A percentile compares a stretch with the other conserved stretches of the same genome.
These are phyloP conservation scores for Rhodotorula sp. DNA, from an alignment of 1,284 basidiomycete species.

Conservation along the genomic window DNA sequence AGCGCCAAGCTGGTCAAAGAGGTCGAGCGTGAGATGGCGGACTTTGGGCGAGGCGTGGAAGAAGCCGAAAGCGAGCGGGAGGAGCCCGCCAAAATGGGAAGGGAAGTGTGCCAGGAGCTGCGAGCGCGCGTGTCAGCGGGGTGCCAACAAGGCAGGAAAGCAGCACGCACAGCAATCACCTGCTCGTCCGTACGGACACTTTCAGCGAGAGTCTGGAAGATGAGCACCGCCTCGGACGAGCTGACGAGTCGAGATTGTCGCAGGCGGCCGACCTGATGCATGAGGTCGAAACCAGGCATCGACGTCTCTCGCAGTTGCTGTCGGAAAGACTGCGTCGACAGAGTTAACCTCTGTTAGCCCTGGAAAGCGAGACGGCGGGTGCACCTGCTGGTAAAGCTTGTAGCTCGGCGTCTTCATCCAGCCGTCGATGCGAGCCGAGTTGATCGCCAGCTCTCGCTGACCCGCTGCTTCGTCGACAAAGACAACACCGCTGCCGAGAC, in stretches of 20 bases:
- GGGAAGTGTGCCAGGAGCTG: constrained; percentile 77
- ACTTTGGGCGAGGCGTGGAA: constrained; percentile 79
- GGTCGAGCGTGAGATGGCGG: constrained; percentile 73
- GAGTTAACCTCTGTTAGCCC: too few relatives aligned
- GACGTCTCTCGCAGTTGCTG: constrained; percentile 54
- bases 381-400: constrained; percentile 60
- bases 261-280: constrained; percentile 69
- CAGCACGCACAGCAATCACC: constrained; percentile 71
- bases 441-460: constrained; percentile 63
- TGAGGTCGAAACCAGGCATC: constrained; percentile 65
- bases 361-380: constrained; percentile 37
- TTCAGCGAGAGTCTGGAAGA: constrained; percentile 70
- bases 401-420: constrained; percentile 72
- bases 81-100: constrained; percentile 75
- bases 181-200: constrained; percentile 76
- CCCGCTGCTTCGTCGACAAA: constrained; percentile 65
- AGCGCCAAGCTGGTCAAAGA: constrained; percentile 72
- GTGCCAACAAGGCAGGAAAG: background rate
- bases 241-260: constrained; percentile 62
- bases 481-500: constrained; percentile 66
- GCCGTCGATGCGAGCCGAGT: constrained; percentile 71
- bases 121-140: background rate
- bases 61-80: constrained; percentile 80
- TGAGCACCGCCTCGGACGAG: constrained; percentile 67
- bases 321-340: constrained; percentile 58